Evolutionary conservation across 2,329 filamentous ascomycete species (phyloP), one percentile per base, ranked within the genome.

Genomic region (Colletotrichum sp.): DNA sequence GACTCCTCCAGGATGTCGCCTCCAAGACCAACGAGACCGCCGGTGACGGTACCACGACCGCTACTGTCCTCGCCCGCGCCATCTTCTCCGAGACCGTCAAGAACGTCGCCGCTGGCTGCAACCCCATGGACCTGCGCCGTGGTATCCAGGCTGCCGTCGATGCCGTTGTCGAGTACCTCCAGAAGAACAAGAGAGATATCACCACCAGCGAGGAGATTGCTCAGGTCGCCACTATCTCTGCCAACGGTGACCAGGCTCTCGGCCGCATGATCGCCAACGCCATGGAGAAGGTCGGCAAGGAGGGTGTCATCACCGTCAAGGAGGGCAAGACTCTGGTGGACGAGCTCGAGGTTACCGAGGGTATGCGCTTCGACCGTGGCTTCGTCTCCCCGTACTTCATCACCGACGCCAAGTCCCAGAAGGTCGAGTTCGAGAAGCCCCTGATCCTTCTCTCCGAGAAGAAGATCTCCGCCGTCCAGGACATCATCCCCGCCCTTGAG

Each of bases 71-170:
- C 80, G 97, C 96, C 81, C 95, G 96, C 81, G 95, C 96, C 85
- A 99, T 99, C 89, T 99, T 99, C 92, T 98, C 97, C 87, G 97
- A 99, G 92, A 98, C 96, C 71, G 97, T 98, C 85, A 99, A 99
- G 94, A 99, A 99, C 86, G 97, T 99, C 79, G 97, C 97, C 79
- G 97, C 97, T 78, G 97, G 97, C 84, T 99, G 97, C 94, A 99
- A 99, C 91, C 97, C 97, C 80, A 98, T 99, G 97, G 97, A 99
- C 84, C 92, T 99, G 83, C 94, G 97, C 86, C 94, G 97, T 82
- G 97, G 97, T 87, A 98, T 97, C 83, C 97, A 99, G 90, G 95
- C 96, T 80, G 96, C 96, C 75, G 97, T 99, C 78, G 95, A 98
- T 79, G 93, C 96, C 77, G 97, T 98, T 73, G 96, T 99, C 81